Evolutionary conservation across 441 rosid species (phyloP), one percentile per base, ranked within the genome.

Genomic region (Brassica balearica): DNA sequence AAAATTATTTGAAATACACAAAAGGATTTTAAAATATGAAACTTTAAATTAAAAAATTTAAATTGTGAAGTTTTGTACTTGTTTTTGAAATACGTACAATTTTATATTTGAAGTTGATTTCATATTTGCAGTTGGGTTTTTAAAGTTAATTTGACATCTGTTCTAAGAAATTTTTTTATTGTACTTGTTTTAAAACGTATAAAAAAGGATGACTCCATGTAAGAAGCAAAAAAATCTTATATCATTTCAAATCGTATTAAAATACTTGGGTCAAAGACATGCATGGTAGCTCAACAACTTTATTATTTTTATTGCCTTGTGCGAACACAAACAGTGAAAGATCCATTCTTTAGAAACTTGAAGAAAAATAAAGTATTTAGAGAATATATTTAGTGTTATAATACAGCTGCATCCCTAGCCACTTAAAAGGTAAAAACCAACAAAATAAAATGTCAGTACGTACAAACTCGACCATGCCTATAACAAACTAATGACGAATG

Each of bases 221-320:
- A 36, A 43, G 4, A 71, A 23, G 55, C 61, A 77, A 53, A 64
- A 65, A 71, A 34, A 64, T 56, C 60, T 65, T 51, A 53, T 77
- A 36, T 36, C 2, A 36, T 36, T 36, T 36, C 41, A 8, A 36
- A 36, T 1, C 41, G 41, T 36, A 36, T 36, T 7, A 36, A 36
- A 36, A 36, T 36, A 36, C 41, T 36, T 36, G 41, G 41, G 41
- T 36, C 41, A 36, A 36, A 36, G 41, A 36, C 72, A 27, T 77
- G 76, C 72, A 72, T 59, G 55, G 77, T 78, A 11, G 68, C 73
- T 78, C 72, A 78, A 72, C 77, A 41, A 72, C 81, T 78, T 65
- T 41, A 8, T 66, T 72, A 27, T 41, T 66, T 71, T 25, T 71
- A 66, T 72, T 72, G 29, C 25, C 2, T 25, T 63, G 43, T 70